Base-by-base conservation (phyloP, 1,139 yeast genomes). In the Taphrina populina region DNA sequence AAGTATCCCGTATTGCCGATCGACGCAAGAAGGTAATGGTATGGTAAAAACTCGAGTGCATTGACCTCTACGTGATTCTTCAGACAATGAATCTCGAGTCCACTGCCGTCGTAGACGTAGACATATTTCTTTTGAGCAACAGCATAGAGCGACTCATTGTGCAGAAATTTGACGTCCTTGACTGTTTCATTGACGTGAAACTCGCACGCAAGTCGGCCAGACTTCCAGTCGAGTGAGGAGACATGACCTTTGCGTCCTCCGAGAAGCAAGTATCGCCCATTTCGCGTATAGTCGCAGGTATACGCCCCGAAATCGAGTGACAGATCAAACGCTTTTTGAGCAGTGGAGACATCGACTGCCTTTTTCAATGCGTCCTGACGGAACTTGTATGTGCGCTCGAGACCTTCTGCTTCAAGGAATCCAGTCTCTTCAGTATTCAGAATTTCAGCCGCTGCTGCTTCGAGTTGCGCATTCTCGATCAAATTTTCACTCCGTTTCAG, bases 121-220 rank as follows among this genome's bases (percentile, higher is more conserved):
- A 95, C 86, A 69, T 92, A 87, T 69, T 88, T 90, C 71, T 88
- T 90, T 71, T 94, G 99, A 0, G 99, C 98, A 13, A 83, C 96
- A 0, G 98, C 99, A 72, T 87, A 90, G 69, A 77, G 88, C 70
- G 90, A 96, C 66, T 88, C 95, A 66, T 84, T 88, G 66, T 92
- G 96, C 61, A 94, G 74, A 72, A 84, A 88, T 65, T 88, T 85
- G 36, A 90, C 96, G 1, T 90, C 95, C 66, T 87, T 79, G 7
- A 88, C 87, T 0, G 97, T 88, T 70, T 94, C 98, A 64, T 84
- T 83, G 24, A 94, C 74, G 66, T 87, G 81, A 56, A 94, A 70
- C 69, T 94, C 99, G 54, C 95, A 82, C 58, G 81, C 83, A 44
- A 92, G 72, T 43, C 73, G 75, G 10, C 98, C 97, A 44, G 82